Evolutionary conservation across 768 basidiomycete genomes (phyloP).

Genomic region (Lyophyllum atratum): DNA sequence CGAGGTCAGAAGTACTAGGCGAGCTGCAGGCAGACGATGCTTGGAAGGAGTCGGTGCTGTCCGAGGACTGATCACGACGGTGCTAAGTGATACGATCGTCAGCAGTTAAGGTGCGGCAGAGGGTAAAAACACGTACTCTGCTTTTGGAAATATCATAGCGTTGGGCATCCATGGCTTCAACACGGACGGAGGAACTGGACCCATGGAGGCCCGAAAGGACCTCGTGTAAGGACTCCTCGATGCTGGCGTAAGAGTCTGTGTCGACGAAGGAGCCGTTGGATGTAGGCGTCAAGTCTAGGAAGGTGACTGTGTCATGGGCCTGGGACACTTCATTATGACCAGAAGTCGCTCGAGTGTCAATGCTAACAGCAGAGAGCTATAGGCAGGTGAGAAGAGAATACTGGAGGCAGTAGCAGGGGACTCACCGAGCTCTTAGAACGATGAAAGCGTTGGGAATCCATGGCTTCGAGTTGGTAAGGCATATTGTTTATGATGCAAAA

Average conservation of each 20-base stretch:
- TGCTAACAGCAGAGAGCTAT: constrained; percentile 1
- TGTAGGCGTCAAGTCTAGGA: neutral
- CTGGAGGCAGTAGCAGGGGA: neutral
- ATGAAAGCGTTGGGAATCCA: constrained; percentile 34
- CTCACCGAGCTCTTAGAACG: constrained; percentile 22
- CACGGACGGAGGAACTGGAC: neutral
- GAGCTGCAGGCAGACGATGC: neutral
- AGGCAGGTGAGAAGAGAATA: neutral
- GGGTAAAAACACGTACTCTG: constrained; percentile 17
- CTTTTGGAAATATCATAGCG: constrained; percentile 25
- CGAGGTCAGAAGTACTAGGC: neutral
- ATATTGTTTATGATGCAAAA: constrained; percentile 5
- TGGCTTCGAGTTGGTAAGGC: constrained; percentile 16
- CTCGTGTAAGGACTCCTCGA: neutral
- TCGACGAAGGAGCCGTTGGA: neutral
- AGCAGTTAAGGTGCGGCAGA: neutral
- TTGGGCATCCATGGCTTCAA: constrained; percentile 26
- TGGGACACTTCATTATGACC: neutral
- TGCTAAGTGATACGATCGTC: neutral
- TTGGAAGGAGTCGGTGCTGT: neutral
- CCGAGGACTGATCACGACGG: neutral
- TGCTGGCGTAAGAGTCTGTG: neutral
- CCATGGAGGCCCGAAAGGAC: neutral
- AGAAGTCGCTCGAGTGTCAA: neutral
- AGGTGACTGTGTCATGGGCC: neutral